These are phyloP conservation scores for Neurospora cerealis DNA, from an alignment of 495 filamentous ascomycete species.

Conservation along the genomic window DNA sequence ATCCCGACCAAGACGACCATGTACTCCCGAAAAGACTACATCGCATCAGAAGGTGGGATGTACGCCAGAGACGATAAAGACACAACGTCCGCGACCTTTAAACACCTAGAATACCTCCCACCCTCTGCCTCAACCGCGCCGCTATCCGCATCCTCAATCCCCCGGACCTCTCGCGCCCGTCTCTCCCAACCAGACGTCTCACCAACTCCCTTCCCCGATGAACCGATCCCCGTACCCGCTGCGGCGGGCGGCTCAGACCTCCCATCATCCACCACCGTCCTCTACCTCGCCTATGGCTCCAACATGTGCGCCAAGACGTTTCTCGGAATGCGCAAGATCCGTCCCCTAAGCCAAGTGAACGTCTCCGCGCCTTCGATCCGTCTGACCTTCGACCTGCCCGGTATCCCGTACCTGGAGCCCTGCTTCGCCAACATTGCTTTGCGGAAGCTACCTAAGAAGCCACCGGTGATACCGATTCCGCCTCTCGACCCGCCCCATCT, in stretches of 20 bases:
- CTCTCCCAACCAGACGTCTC: constrained; percentile 21
- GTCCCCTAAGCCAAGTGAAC: constrained; percentile 64
- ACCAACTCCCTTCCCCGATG: constrained; percentile 16
- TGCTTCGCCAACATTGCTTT: constrained; percentile 78
- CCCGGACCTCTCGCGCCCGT: constrained; percentile 11
- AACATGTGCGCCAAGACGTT: constrained; percentile 75
- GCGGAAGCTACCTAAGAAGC: constrained; percentile 34
- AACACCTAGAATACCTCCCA: not conserved
- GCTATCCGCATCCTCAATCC: not conserved
- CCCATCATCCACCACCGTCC: constrained; percentile 40
- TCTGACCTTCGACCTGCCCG: constrained; percentile 77
- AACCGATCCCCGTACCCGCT: constrained; percentile 12
- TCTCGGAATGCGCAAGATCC: constrained; percentile 61
- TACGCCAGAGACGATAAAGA: not conserved
- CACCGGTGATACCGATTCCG: constrained; percentile 21
- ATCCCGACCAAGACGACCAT: not conserved
- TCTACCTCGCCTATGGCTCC: constrained; percentile 94
- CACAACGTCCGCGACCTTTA: not conserved
- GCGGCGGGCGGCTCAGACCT: not conserved
- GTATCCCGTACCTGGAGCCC: constrained; percentile 78
- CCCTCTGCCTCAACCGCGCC: not conserved
- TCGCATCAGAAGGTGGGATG: not conserved
- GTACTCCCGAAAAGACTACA: not conserved
- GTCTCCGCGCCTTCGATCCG: constrained; percentile 68
- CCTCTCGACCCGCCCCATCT: constrained; percentile 19